Evolutionary conservation across 2,329 filamentous ascomycete species (phyloP).

Genomic region (Aspergillus brasiliensis): DNA sequence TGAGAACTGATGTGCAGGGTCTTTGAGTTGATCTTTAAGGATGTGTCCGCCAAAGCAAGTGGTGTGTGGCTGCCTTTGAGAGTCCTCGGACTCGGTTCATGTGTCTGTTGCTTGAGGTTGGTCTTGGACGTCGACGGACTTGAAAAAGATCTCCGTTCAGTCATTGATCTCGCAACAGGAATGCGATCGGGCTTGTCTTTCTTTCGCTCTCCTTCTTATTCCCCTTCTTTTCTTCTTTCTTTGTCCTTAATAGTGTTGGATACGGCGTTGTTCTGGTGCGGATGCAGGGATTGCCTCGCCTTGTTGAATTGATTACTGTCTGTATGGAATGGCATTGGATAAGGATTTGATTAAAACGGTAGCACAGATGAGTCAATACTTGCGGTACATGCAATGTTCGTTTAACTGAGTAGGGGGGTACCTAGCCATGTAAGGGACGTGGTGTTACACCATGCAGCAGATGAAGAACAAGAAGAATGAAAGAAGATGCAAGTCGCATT

Average conservation of each 20-base stretch:
- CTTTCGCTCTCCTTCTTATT: not conserved
- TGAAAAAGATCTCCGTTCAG: not conserved
- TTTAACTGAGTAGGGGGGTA: not conserved
- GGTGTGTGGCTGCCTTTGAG: not conserved
- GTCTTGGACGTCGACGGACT: constrained; percentile 5
- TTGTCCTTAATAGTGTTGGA: constrained; percentile 1
- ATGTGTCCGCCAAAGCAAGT: not conserved
- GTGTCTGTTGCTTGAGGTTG: constrained; percentile 10
- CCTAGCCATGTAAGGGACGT: not conserved
- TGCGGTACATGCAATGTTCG: not conserved
- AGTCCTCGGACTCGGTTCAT: not conserved
- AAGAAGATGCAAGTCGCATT: too few species aligned
- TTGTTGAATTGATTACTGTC: not conserved
- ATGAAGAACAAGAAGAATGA: too few species aligned
- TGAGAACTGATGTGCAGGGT: not conserved
- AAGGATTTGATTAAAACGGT: not conserved
- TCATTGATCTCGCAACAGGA: constrained; percentile 6
- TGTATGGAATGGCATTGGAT: not conserved
- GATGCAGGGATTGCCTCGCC: not conserved
- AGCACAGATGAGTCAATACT: not conserved
- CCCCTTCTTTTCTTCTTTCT: not conserved
- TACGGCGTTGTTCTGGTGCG: not conserved
- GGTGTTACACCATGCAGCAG: not conserved
- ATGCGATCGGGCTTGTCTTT: not conserved
- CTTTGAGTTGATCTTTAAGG: not conserved